These are phyloP conservation scores for Populus nigra DNA, from an alignment of 345 rosid genomes.

Conservation along the genomic window DNA sequence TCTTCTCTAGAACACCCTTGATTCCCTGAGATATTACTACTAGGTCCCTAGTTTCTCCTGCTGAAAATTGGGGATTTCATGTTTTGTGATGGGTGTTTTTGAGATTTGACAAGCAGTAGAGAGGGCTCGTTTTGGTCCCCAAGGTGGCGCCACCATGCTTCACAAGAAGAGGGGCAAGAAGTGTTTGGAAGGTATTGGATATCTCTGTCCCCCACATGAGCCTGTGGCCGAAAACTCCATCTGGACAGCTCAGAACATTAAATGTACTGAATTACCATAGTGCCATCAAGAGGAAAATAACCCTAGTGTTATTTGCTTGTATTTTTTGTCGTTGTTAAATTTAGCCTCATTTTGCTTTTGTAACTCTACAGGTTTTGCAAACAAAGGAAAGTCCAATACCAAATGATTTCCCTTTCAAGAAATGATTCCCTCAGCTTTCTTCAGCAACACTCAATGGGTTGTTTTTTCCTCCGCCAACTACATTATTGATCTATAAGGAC, in stretches of 20 bases:
- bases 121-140: conserved; percentile 30
- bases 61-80: neutral
- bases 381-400: neutral
- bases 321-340: neutral
- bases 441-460: conserved; percentile 1
- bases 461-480: neutral
- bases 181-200: conserved; percentile 30
- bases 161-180: conserved; percentile 7
- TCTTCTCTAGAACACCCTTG: conserved; percentile 2
- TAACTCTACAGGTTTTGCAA: neutral
- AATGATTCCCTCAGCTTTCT: conserved; percentile 8
- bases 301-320: neutral
- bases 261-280: conserved; percentile 10
- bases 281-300: neutral
- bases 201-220: conserved; percentile 25
- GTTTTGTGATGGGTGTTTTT: neutral
- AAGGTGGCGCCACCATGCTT: conserved; percentile 25
- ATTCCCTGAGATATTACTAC: too few species aligned
- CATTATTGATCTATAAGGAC: neutral
- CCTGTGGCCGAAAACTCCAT: neutral
- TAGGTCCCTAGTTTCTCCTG: too few species aligned
- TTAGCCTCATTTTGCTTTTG: neutral
- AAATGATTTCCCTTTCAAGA: neutral
- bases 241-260: neutral
- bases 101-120: neutral